Evolutionary conservation across 106 monocot genomes (phyloP).

Genomic region (Iris macrosiphon): DNA sequence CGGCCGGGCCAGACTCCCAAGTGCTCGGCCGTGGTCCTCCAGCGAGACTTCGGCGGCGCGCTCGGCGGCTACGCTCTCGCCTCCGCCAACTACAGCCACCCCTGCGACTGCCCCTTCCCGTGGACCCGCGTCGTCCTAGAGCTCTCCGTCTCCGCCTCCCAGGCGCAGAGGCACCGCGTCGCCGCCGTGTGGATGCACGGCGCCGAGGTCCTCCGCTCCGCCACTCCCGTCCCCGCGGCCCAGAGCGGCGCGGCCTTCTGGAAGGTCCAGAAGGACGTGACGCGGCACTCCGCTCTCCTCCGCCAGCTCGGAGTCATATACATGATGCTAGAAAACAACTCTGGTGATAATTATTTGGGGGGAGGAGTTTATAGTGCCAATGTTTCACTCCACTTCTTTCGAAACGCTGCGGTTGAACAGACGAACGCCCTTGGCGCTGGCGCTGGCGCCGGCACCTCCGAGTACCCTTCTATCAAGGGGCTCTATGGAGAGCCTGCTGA

Average conservation of each 20-base stretch:
- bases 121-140: conserved; percentile 39
- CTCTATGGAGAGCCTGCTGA: conserved; percentile 35
- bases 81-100: conserved; percentile 28
- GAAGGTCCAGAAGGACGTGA: conserved; percentile 50
- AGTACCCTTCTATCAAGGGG: conserved; percentile 10
- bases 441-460: not conserved
- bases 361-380: conserved; percentile 39
- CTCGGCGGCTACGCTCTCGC: conserved; percentile 17
- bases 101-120: conserved; percentile 10
- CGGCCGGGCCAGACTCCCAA: conserved; percentile 8
- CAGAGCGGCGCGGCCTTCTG: conserved; percentile 30
- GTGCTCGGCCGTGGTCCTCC: conserved; percentile 38
- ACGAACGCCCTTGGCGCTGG: too few species aligned
- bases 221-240: conserved; percentile 31
- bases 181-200: conserved; percentile 12
- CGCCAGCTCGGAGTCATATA: conserved; percentile 9
- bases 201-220: conserved; percentile 11
- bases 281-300: conserved; percentile 31
- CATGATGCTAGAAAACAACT: conserved; percentile 32
- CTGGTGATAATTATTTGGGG: conserved; percentile 12
- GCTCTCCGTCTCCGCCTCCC: conserved; percentile 22
- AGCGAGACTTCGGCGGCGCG: conserved; percentile 36
- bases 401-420: not conserved
- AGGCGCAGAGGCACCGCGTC: conserved; percentile 25
- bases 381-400: conserved; percentile 42